A percentile compares a stretch with the other conserved stretches of the same genome.
These are phyloP conservation scores for Pythium rhizo-oryzae DNA, from an alignment of 352 stramenopile genomes.

Conservation along the genomic window DNA sequence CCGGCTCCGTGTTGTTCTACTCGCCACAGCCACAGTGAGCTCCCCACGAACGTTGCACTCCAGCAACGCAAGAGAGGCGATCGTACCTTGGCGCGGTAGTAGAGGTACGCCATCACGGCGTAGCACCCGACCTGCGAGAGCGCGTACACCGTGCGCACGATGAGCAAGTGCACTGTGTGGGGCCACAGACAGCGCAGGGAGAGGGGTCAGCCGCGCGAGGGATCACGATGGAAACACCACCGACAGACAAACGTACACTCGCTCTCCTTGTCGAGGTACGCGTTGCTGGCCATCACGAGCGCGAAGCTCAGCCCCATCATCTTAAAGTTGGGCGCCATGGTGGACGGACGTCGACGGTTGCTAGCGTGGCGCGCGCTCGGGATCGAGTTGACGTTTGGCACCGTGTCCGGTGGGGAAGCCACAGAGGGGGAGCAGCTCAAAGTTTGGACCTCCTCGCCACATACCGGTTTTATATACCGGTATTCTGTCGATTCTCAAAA, in stretches of 20 bases:
- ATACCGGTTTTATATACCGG: constrained; percentile 16
- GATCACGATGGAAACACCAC: neutral
- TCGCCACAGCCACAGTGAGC: neutral
- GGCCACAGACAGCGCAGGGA: neutral
- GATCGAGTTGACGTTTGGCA: constrained; percentile 15
- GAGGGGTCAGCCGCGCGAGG: neutral
- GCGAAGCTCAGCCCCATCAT: constrained; percentile 78
- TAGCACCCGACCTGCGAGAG: constrained; percentile 77
- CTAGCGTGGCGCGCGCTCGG: constrained; percentile 6
- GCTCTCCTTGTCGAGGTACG: constrained; percentile 66
- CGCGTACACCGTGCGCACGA: constrained; percentile 57
- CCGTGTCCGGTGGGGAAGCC: neutral
- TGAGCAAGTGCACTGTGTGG: constrained; percentile 57
- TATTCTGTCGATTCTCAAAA: neutral
- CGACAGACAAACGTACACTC: constrained; percentile 38
- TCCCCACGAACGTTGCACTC: neutral
- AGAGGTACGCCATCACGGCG: constrained; percentile 55
- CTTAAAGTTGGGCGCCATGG: constrained; percentile 78
- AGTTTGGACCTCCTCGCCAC: neutral
- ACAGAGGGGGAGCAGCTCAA: neutral
- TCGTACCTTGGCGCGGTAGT: constrained; percentile 57
- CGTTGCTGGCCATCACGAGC: constrained; percentile 65
- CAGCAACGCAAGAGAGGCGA: neutral
- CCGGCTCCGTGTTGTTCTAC: constrained; percentile 79
- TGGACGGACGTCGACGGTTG: constrained; percentile 1